These are phyloP conservation scores for Hippophae rhamnoides DNA, from an alignment of 306 rosid genomes.

Conservation along the genomic window DNA sequence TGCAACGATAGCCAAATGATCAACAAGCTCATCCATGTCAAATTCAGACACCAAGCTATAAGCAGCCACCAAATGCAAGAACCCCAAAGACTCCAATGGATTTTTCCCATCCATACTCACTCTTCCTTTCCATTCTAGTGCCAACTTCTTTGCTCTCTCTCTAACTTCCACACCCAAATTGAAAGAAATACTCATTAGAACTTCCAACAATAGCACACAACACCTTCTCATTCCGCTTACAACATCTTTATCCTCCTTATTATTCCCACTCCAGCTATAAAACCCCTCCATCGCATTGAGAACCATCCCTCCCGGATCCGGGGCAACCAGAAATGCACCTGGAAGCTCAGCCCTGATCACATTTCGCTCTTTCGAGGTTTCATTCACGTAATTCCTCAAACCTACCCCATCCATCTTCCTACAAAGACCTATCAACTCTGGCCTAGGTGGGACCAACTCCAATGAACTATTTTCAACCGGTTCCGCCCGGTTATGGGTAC, in stretches of 20 bases:
- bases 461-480: background rate
- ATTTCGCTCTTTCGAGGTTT: slow-evolving; percentile 22
- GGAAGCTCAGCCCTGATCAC: slow-evolving; percentile 41
- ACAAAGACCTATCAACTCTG: slow-evolving; percentile 35
- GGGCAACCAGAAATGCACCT: slow-evolving; percentile 34
- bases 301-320: slow-evolving; percentile 44
- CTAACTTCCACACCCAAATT: slow-evolving; percentile 29
- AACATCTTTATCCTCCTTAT: slow-evolving; percentile 11
- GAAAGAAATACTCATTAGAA: slow-evolving; percentile 29
- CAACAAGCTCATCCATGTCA: slow-evolving; percentile 46
- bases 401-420: slow-evolving; percentile 58
- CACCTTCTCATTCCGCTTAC: slow-evolving; percentile 33
- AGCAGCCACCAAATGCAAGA: slow-evolving; percentile 48
- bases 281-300: slow-evolving; percentile 56
- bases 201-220: slow-evolving; percentile 47
- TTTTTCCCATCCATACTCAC: slow-evolving; percentile 23
- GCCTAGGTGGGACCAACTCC: slow-evolving; percentile 23
- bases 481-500: slow-evolving; percentile 9
- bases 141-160: slow-evolving; percentile 45
- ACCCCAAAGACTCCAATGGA: slow-evolving; percentile 36
- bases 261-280: slow-evolving; percentile 6
- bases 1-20: slow-evolving; percentile 25
- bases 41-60: slow-evolving; percentile 47
- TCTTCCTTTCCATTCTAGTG: slow-evolving; percentile 39
- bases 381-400: slow-evolving; percentile 36